Conservation (phyloP, 2,329 filamentous ascomycete genomes). For the Fusarium proliferatum region DNA sequence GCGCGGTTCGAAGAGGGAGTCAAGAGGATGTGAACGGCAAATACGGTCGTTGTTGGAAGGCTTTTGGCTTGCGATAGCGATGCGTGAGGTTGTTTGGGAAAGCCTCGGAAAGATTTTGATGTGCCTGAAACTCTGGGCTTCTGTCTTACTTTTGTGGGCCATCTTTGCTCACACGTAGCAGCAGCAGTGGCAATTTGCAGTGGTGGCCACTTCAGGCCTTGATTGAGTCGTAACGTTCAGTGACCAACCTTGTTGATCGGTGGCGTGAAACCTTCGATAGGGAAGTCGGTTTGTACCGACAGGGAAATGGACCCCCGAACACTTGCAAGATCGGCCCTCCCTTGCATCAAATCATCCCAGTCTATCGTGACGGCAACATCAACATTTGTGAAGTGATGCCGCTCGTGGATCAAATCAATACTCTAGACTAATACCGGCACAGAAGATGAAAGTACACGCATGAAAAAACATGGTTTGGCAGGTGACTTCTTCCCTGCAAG, state of each 20-base stretch:
- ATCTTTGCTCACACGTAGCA: rapidly evolving
- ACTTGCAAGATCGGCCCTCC: no score
- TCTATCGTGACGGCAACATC: no score
- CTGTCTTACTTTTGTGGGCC: not conserved
- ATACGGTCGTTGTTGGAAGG: not conserved
- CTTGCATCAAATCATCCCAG: no score
- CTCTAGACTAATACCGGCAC: no score
- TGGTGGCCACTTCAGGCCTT: not conserved
- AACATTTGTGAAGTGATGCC: no score
- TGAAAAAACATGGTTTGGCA: rapidly evolving
- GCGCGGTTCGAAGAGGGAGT: not conserved
- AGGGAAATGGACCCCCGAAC: no score
- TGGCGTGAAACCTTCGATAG: not conserved
- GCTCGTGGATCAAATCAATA: no score
- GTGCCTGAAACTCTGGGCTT: not conserved
- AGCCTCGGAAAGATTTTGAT: not conserved
- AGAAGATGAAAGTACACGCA: not conserved
- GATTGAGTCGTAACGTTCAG: not conserved
- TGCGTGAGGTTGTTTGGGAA: not conserved
- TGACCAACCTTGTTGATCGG: not conserved
- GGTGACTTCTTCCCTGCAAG: not conserved
- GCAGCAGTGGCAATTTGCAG: not conserved
- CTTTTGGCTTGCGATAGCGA: not conserved
- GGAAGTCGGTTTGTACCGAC: no score
- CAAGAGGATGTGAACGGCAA: not conserved